A percentile compares a stretch with the other conserved stretches of the same genome.
These are phyloP conservation scores for Annona cherimola DNA, from an alignment of 164 flowering plant genomes.

Conservation along the genomic window DNA sequence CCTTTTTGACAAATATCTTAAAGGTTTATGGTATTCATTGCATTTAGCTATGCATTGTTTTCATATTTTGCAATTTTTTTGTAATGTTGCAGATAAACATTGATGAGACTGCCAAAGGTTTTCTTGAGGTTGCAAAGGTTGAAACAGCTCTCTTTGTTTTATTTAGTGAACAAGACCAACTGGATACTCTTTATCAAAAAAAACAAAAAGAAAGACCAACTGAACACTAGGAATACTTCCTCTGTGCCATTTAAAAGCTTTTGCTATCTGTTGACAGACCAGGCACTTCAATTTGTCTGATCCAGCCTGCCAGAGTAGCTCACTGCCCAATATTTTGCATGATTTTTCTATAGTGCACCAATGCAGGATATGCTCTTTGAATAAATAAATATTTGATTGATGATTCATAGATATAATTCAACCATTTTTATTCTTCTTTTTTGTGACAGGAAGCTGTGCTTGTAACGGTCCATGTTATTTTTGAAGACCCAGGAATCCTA, in stretches of 20 bases:
- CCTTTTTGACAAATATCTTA: neutral
- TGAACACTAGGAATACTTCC: neutral
- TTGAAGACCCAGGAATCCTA: constrained; percentile 97
- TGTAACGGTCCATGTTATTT: constrained; percentile 80
- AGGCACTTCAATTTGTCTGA: neutral
- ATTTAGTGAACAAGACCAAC: neutral
- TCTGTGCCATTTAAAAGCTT: neutral
- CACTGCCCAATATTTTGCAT: neutral
- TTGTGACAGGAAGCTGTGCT: constrained; percentile 80
- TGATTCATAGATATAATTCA: too few species aligned
- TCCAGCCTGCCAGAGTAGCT: neutral
- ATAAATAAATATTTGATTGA: too few species aligned
- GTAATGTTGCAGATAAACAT: constrained; percentile 59
- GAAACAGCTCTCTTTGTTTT: constrained; percentile 1
- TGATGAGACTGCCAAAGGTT: constrained; percentile 98
- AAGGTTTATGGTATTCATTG: neutral
- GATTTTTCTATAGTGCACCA: neutral
- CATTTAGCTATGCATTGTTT: neutral
- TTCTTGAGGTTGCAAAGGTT: constrained; percentile 97
- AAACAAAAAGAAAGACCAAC: neutral
- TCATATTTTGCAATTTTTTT: neutral
- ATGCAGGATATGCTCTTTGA: neutral
- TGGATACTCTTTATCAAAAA: neutral
- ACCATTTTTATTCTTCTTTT: neutral
- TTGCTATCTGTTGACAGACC: too few species aligned